Base-by-base conservation (phyloP, 164 flowering plant species). In the Houttuynia cordata region DNA sequence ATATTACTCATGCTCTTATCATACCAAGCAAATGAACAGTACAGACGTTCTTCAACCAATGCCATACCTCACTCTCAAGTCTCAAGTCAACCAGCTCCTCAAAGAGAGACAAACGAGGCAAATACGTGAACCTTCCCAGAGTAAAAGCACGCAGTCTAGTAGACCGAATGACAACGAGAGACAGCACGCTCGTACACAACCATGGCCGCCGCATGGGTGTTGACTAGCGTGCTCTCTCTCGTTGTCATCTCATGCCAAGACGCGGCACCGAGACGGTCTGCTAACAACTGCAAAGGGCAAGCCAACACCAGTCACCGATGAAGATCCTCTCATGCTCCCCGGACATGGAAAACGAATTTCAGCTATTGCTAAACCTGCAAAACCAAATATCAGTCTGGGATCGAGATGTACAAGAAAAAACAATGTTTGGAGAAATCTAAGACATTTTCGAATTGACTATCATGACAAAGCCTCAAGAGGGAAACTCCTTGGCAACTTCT, bases 191-290 rank as follows among this genome's bases (percentile, higher is more conserved):
- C 25, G 45, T 39, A 57, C 22, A 37, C 21, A 0, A 15, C 40
- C 41, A 57, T 57, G 45, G 20, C 10, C 37, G 9, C 18, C 20
- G 22, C 39, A 57, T 57, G 45, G 10, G 13, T 54, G 24, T 54
- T 21, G 17, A 54, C 57, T 14, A 23, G 57, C 57, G 57, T 54
- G 57, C 57, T 54, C 57, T 24, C 57, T 54, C 34, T 54, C 57
- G 57, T 20, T 57, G 59, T 57, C 59, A 57, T 53, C 56, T 1
- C 56, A 19, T 20, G 4, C 56, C 56, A 53, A 50, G 17, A 50
- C 17, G 8, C 52, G 17, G 52, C 8, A 50, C 8, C 20, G 17
- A 50, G 20, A 50, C 8, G 52, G 8, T 15, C 52, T 50, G 52
- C 52, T 30, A 8, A 50, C 20, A 50, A n/a, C 52, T n/a, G 20